Base-by-base conservation (phyloP, 2,329 filamentous ascomycete species). In the Colletotrichum tabaci region DNA sequence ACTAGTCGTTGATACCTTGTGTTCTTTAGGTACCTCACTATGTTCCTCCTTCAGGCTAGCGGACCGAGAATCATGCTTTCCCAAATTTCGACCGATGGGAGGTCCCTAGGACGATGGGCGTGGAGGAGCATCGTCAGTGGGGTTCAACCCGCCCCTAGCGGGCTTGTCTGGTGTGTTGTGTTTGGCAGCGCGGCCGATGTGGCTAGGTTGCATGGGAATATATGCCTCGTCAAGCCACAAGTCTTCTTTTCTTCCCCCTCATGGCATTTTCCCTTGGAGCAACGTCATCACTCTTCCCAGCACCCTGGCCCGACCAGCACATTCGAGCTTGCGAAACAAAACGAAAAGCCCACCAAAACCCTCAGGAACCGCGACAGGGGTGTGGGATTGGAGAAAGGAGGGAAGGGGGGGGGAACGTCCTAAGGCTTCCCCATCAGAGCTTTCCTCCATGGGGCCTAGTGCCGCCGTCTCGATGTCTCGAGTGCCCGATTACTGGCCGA, bases 41-140 rank as follows among this genome's bases (percentile, higher is more conserved):
- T 38, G 12, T 9, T 13, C 3, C n/a, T 12, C n/a, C n/a, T 23
- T 53, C 56, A 16, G 52, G 52, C 40, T 53, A 67, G 57, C 21
- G 26, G n/a, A 57, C 38, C 30, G 12, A 44, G 44, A 49, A 56
- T 35, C 49, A 52, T 61, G 44, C 52, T 23, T 53, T 26, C 38
- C 35, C n/a, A 46, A 46, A n/a, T 53, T 26, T 38, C 35, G 16
- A 52, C 42, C 30, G n/a, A 61, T 38, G 46, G 23, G 26, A 61
- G 10, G 15, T 42, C 13, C 61, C 23, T 15, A 16, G 56, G 15
- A 18, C 38, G 56, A 44, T 53, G 47, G 21, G 47, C 30, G 56
- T 49, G 42, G 58, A 71, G 65, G 46, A 49, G 47, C 38, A 60
- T 58, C 65, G 69, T 68, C 66, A 68, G 69, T 67, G 65, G 57